Evolutionary conservation across 1,284 basidiomycete genomes (phyloP).

Genomic region (Ceratorhiza oryzae-sativae): DNA sequence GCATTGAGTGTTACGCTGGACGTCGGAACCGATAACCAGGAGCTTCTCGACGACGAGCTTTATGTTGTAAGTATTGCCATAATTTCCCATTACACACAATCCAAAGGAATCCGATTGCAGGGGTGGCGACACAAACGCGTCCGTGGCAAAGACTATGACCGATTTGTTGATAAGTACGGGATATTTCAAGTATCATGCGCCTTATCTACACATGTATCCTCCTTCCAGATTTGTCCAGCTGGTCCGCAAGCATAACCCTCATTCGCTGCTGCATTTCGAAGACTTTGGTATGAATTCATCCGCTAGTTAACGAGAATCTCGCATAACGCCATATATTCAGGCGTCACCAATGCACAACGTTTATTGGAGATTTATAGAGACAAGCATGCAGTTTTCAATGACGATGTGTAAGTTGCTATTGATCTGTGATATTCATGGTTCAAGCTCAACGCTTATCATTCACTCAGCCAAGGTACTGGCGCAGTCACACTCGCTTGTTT

Average conservation of each 20-base stretch:
- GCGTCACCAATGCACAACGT: constrained; percentile 74
- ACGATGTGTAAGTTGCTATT: constrained; percentile 66
- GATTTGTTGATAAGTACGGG: constrained; percentile 68
- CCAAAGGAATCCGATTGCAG: constrained; percentile 49
- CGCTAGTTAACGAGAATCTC: not conserved
- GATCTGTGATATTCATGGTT: not conserved
- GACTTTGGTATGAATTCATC: constrained; percentile 62
- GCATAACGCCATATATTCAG: constrained; percentile 3
- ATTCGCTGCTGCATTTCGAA: constrained; percentile 73
- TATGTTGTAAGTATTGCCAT: constrained; percentile 62
- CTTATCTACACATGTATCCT: not conserved
- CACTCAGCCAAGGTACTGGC: constrained; percentile 79
- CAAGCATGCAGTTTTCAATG: constrained; percentile 77
- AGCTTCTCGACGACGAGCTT: constrained; percentile 65
- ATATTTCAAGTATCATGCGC: constrained; percentile 39
- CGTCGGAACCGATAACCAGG: constrained; percentile 79
- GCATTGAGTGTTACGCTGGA: constrained; percentile 73
- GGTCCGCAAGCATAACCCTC: constrained; percentile 56
- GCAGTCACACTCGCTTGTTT: constrained; percentile 83
- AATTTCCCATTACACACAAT: not conserved
- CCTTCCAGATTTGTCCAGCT: constrained; percentile 55
- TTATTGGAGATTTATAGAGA: constrained; percentile 73
- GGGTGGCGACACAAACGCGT: constrained; percentile 71
- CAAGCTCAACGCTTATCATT: not conserved
- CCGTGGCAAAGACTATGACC: constrained; percentile 70